Evolutionary conservation across 106 monocot species (phyloP).

Genomic region (Platanthera zijinensis): DNA sequence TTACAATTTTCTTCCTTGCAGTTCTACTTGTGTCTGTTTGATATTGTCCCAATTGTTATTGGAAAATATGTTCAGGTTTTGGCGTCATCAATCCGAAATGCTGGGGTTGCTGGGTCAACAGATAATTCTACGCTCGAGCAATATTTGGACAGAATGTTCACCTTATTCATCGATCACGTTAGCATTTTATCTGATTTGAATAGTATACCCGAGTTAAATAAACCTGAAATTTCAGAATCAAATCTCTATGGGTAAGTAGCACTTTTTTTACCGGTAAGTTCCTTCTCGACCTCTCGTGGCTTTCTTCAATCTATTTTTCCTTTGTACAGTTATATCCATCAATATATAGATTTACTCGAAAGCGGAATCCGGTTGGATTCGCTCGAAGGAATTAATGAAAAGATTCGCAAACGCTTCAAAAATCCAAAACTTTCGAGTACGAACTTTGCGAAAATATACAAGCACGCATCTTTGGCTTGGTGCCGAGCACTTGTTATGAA

Average conservation of each 20-base stretch:
- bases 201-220: constrained; percentile 69
- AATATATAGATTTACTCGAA: constrained; percentile 71
- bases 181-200: constrained; percentile 70
- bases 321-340: constrained; percentile 59
- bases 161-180: constrained; percentile 80
- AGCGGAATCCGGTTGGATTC: constrained; percentile 48
- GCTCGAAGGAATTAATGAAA: constrained; percentile 89
- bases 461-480: constrained; percentile 91
- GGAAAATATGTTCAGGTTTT: constrained; percentile 82
- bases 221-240: constrained; percentile 61
- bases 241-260: constrained; percentile 52
- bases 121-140: constrained; percentile 40
- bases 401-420: constrained; percentile 88
- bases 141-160: constrained; percentile 78
- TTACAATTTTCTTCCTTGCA: constrained; percentile 13
- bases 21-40: constrained; percentile 75
- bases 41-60: constrained; percentile 74
- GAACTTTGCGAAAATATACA: constrained; percentile 63
- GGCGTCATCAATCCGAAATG: constrained; percentile 39
- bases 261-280: not conserved
- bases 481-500: constrained; percentile 71
- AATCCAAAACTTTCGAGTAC: constrained; percentile 69
- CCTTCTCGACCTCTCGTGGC: not conserved
- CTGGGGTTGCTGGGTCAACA: constrained; percentile 19
- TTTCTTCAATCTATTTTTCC: not conserved